Percentiles rank a stretch among this genome's conserved stretches.
Conservation (phyloP, 176 grass and related monocot species). For the Juncus effusus region DNA sequence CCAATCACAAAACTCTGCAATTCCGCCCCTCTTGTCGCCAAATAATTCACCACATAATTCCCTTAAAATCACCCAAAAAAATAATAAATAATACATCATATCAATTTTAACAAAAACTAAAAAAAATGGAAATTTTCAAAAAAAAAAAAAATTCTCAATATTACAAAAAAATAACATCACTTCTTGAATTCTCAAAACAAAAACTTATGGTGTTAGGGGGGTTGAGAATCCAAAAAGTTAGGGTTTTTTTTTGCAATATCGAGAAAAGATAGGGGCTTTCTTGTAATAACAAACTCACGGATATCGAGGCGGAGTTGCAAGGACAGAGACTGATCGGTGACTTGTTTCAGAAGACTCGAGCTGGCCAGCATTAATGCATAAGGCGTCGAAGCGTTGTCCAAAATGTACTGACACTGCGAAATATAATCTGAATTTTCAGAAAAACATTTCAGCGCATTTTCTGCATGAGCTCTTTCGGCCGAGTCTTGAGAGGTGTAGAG, state of each 20-base stretch:
- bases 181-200: conserved; percentile 15
- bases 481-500: conserved; percentile 99
- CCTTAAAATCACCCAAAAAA: conserved; percentile 32
- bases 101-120: neutral
- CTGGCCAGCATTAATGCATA: conserved; percentile 98
- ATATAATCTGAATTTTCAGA: conserved; percentile 99
- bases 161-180: conserved; percentile 13
- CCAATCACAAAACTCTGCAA: conserved; percentile 90
- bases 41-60: conserved; percentile 99
- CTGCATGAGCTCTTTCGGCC: conserved; percentile 84
- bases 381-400: conserved; percentile 98
- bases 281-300: conserved; percentile 70
- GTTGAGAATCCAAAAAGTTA: conserved; percentile 31
- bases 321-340: conserved; percentile 75
- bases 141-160: conserved; percentile 22
- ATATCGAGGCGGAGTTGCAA: conserved; percentile 92
- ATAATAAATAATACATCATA: too few relatives aligned
- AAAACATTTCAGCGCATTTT: conserved; percentile 97
- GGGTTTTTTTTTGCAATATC: conserved; percentile 10
- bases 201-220: conserved; percentile 31
- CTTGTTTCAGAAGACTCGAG: conserved; percentile 99
- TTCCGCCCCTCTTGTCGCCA: conserved; percentile 90
- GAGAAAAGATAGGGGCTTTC: too few relatives aligned
- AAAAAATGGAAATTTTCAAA: neutral
- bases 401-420: conserved; percentile 97